These are phyloP conservation scores for Apiospora kogelbergensis DNA, from an alignment of 2,329 filamentous ascomycete genomes.

Conservation along the genomic window DNA sequence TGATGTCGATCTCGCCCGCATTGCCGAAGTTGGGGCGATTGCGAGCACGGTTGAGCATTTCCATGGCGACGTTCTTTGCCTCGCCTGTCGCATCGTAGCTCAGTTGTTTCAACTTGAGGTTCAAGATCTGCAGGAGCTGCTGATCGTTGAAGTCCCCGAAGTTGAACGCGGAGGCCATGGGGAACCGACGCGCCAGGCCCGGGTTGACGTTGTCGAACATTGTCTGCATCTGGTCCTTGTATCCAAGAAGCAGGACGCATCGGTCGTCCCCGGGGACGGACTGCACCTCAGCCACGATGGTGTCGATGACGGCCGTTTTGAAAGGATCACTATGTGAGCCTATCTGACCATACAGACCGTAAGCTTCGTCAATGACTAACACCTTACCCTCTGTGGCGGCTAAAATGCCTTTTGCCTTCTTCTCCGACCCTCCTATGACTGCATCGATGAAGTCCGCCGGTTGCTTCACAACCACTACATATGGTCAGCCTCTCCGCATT, in stretches of 20 bases:
- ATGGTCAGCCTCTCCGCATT: not conserved
- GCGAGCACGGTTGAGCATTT: slow-evolving; percentile 59
- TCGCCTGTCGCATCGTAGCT: slow-evolving; percentile 51
- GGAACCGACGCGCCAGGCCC: slow-evolving; percentile 66
- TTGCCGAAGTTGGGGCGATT: slow-evolving; percentile 71
- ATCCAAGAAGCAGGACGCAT: slow-evolving; percentile 71
- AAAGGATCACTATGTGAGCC: slow-evolving; percentile 40
- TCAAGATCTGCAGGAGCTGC: slow-evolving; percentile 59
- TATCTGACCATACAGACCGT: slow-evolving; percentile 55
- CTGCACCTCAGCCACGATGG: slow-evolving; percentile 72
- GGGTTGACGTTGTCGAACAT: slow-evolving; percentile 76
- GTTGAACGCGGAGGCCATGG: slow-evolving; percentile 59
- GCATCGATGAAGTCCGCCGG: slow-evolving; percentile 72
- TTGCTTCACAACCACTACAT: slow-evolving; percentile 64
- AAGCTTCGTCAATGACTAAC: slow-evolving; percentile 79
- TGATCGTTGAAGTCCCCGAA: slow-evolving; percentile 68
- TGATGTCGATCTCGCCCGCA: slow-evolving; percentile 71
- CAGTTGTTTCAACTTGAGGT: slow-evolving; percentile 60
- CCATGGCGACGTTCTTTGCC: slow-evolving; percentile 55
- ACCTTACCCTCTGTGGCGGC: slow-evolving; percentile 69
- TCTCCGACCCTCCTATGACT: slow-evolving; percentile 65
- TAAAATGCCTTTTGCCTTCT: slow-evolving; percentile 70
- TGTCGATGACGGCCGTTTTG: slow-evolving; percentile 69
- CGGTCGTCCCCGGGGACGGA: slow-evolving; percentile 69
- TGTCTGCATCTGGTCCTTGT: slow-evolving; percentile 65